phyloP scores from a whole-genome alignment of 371 early-diverging fungal genomes.

The Zychaea mexicana region DNA sequence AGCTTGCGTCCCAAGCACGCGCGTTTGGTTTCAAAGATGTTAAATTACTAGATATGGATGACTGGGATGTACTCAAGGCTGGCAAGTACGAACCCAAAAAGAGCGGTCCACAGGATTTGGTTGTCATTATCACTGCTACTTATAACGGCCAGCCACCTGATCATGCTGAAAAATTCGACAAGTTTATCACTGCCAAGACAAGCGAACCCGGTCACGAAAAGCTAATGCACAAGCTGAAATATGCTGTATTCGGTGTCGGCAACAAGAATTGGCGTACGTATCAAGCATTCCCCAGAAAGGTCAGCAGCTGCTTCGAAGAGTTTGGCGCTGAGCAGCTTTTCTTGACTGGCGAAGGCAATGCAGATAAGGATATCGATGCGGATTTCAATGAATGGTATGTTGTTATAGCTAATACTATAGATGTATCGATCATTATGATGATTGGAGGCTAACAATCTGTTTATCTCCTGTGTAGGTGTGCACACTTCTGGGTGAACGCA shows the following conservation, averaged over 20 bases:
- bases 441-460: too few species aligned
- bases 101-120: slow-evolving; percentile 35
- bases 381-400: slow-evolving; percentile 47
- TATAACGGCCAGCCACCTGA: slow-evolving; percentile 68
- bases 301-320: slow-evolving; percentile 35
- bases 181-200: slow-evolving; percentile 37
- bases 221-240: slow-evolving; percentile 36
- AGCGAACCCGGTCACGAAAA: slow-evolving; percentile 25
- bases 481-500: slow-evolving; percentile 45
- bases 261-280: slow-evolving; percentile 67
- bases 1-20: slow-evolving; percentile 41
- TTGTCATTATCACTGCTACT: slow-evolving; percentile 50
- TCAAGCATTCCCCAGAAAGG: slow-evolving; percentile 53
- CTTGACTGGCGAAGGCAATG: slow-evolving; percentile 49
- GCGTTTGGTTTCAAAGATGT: slow-evolving; percentile 47
- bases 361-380: slow-evolving; percentile 55
- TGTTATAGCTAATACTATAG: too few species aligned
- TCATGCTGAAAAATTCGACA: slow-evolving; percentile 53
- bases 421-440: too few species aligned
- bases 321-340: slow-evolving; percentile 55
- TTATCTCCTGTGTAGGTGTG: too few species aligned
- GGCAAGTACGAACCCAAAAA: slow-evolving; percentile 30
- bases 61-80: slow-evolving; percentile 44
- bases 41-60: slow-evolving; percentile 38
- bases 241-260: slow-evolving; percentile 58